Conservation (phyloP, 176 grass and related monocot genomes). For the Ananas comosus region DNA sequence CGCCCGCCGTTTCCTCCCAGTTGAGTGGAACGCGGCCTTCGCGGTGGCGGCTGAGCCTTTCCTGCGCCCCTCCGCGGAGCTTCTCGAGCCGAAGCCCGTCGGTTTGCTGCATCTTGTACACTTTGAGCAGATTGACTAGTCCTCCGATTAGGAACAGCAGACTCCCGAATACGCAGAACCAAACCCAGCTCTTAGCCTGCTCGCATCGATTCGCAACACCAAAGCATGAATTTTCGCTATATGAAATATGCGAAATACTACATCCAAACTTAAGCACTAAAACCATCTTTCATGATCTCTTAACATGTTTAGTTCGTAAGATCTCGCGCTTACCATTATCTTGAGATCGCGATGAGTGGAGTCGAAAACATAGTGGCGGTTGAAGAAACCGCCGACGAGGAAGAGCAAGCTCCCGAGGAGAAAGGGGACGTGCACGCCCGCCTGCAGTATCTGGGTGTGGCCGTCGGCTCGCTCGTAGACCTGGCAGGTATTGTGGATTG, state of each 20-base stretch:
- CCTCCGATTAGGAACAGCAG: slow-evolving; percentile 48
- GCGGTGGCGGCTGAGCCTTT: slow-evolving; percentile 47
- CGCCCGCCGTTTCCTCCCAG: slow-evolving; percentile 19
- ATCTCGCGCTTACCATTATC: slow-evolving; percentile 8
- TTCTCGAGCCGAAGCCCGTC: slow-evolving; percentile 61
- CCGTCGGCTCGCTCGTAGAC: slow-evolving; percentile 71
- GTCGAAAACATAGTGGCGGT: slow-evolving; percentile 8
- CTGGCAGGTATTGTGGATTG: slow-evolving; percentile 62
- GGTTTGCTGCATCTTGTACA: slow-evolving; percentile 57
- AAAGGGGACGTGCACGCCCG: slow-evolving; percentile 52
- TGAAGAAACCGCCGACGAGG: slow-evolving; percentile 41
- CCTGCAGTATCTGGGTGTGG: slow-evolving; percentile 69
- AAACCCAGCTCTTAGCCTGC: slow-evolving; percentile 38
- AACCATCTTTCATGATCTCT: no score
- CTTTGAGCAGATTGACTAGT: slow-evolving; percentile 53
- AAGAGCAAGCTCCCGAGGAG: slow-evolving; percentile 75
- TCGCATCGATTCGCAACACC: neutral
- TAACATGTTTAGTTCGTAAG: no score
- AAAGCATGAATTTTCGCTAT: neutral
- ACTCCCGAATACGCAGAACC: slow-evolving; percentile 48
- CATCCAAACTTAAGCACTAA: no score
- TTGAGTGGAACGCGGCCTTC: slow-evolving; percentile 39
- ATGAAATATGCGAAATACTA: no score
- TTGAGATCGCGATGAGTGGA: neutral
- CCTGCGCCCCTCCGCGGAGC: slow-evolving; percentile 75